Percentiles rank a stretch among this genome's conserved stretches.
These are phyloP conservation scores for Hyphopichia wangnamkhiaoensis DNA, from an alignment of 1,139 yeast genomes.

Conservation along the genomic window DNA sequence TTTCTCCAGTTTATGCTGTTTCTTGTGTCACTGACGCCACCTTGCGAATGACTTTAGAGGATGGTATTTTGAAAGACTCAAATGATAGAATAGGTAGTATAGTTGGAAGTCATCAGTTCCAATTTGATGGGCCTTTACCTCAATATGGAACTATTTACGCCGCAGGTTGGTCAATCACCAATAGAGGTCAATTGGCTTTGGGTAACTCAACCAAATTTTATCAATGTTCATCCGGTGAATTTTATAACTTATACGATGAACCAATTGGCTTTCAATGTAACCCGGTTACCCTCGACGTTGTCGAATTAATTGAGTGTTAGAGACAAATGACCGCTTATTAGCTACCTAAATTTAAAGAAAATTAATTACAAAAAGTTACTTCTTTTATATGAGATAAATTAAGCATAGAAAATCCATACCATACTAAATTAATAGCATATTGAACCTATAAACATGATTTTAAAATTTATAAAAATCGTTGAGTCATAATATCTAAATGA, in stretches of 20 bases:
- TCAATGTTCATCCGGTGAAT: slow-evolving; percentile 48
- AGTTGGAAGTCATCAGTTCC: slow-evolving; percentile 45
- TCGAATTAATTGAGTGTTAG: slow-evolving; percentile 35
- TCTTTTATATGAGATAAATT: too few species aligned
- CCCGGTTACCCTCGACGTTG: slow-evolving; percentile 39
- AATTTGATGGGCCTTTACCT: slow-evolving; percentile 49
- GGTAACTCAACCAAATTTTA: slow-evolving; percentile 37
- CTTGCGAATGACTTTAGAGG: slow-evolving; percentile 31
- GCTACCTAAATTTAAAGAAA: not conserved
- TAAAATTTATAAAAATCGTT: not conserved
- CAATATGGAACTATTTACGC: slow-evolving; percentile 44
- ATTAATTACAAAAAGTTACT: not conserved
- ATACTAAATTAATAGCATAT: too few species aligned
- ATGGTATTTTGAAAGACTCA: slow-evolving; percentile 37
- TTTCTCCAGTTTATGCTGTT: slow-evolving; percentile 31
- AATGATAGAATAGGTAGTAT: slow-evolving; percentile 42
- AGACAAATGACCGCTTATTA: not conserved
- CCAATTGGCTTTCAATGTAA: slow-evolving; percentile 33
- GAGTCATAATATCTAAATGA: slow-evolving; percentile 6
- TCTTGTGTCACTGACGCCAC: slow-evolving; percentile 36
- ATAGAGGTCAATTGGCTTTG: slow-evolving; percentile 36
- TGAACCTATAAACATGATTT: not conserved
- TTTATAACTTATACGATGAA: slow-evolving; percentile 40
- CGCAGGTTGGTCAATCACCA: slow-evolving; percentile 46
- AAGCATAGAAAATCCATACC: too few species aligned